A percentile compares a stretch with the other conserved stretches of the same genome.
phyloP scores from a whole-genome alignment of 208 protist species.

The Leishmania tropica region DNA sequence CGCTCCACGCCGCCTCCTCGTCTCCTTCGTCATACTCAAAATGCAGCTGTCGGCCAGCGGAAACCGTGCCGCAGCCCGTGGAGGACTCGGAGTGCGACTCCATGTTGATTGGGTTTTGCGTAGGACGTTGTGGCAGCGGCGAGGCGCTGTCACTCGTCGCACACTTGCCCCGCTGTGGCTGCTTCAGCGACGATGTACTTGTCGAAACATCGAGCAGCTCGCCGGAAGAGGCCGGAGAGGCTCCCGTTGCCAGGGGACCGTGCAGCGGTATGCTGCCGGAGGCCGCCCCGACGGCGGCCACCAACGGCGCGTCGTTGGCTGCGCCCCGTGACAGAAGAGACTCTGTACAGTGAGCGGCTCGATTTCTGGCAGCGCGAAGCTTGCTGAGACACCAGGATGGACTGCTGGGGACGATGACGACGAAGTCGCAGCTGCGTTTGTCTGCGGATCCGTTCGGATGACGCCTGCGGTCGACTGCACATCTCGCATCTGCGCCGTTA shows the following conservation, averaged over 20 bases:
- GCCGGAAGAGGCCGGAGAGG: background rate
- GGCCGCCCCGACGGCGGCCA: background rate
- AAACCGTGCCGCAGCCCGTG: background rate
- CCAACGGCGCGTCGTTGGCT: background rate
- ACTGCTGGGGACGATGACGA: background rate
- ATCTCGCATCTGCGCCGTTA: background rate
- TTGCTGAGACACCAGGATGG: background rate
- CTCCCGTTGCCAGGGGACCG: background rate
- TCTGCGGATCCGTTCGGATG: background rate
- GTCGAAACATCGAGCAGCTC: too few species aligned
- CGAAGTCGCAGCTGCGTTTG: background rate
- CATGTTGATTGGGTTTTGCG: background rate
- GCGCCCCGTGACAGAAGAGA: background rate
- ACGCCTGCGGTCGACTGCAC: background rate
- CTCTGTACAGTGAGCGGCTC: background rate
- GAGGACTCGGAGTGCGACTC: background rate
- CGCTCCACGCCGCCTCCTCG: background rate
- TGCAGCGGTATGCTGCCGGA: background rate
- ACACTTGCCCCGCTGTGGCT: background rate
- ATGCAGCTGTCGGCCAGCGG: background rate
- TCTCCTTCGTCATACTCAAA: background rate
- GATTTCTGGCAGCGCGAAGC: background rate
- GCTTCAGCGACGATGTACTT: background rate
- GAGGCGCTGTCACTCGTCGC: background rate
- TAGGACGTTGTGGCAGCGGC: constrained; percentile 4